These are phyloP conservation scores for Fagopyrum tataricum DNA, from an alignment of 148 eudicot species.

Conservation along the genomic window DNA sequence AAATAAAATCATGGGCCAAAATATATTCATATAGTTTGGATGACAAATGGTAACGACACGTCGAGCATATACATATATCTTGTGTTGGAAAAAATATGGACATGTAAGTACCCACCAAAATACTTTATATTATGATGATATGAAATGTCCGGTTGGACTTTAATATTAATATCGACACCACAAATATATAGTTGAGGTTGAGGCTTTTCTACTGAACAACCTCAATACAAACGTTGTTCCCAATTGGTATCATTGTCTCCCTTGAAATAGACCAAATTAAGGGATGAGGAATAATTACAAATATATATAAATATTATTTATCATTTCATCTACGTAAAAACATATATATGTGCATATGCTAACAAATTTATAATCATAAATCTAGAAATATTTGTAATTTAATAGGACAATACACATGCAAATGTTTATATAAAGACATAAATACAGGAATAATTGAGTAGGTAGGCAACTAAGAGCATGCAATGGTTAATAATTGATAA, in stretches of 20 bases:
- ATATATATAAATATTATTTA: not conserved
- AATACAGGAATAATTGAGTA: not conserved
- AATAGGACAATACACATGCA: constrained; percentile 8
- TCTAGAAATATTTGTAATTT: not conserved
- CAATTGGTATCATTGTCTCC: constrained; percentile 5
- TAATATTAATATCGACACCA: not conserved
- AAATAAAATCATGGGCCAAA: no score
- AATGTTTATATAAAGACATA: not conserved
- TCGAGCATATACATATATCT: not conserved
- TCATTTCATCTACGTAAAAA: not conserved
- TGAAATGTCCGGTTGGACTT: constrained; percentile 7
- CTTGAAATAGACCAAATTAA: not conserved
- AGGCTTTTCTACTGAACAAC: not conserved
- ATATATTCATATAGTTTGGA: not conserved
- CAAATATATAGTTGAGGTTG: constrained; percentile 3
- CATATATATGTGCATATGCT: not conserved
- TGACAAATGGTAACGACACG: not conserved
- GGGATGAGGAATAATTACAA: constrained; percentile 6
- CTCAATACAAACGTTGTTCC: constrained; percentile 11
- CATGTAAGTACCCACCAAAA: constrained; percentile 8
- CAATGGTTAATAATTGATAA: not conserved
- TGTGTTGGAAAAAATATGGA: not conserved
- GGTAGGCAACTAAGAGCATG: not conserved
- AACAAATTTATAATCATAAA: not conserved
- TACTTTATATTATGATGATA: not conserved